Percentiles rank a stretch among this genome's conserved stretches.
Evolutionary conservation across 202 grass and related monocot species (phyloP).

Genomic region (Dendrocalamus latiflorus): DNA sequence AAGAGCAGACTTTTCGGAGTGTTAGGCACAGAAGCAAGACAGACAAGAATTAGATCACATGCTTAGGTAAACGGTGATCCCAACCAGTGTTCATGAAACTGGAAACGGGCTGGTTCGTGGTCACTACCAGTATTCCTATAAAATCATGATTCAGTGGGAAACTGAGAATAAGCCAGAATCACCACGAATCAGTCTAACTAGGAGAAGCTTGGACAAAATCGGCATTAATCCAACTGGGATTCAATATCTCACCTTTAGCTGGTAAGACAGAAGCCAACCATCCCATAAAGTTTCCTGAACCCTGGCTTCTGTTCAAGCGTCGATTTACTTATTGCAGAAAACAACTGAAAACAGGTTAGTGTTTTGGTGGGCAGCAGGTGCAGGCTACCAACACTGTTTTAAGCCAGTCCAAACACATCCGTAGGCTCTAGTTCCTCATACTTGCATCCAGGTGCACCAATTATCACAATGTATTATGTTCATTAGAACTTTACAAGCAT

Average conservation of each 20-base stretch:
- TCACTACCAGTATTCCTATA: background rate
- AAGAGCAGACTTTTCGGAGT: background rate
- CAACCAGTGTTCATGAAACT: slow-evolving; percentile 8
- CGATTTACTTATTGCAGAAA: slow-evolving; percentile 22
- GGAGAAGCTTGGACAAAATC: background rate
- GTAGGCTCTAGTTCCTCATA: background rate
- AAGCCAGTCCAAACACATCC: background rate
- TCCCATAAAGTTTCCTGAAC: background rate
- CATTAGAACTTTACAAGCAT: slow-evolving; percentile 6
- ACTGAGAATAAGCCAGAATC: slow-evolving; percentile 17
- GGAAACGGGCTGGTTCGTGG: background rate
- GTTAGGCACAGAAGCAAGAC: slow-evolving; percentile 10
- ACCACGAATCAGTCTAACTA: background rate
- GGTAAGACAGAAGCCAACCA: background rate
- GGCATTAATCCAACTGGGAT: background rate
- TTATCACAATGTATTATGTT: background rate
- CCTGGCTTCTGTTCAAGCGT: background rate
- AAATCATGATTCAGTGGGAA: background rate
- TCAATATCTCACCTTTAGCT: background rate
- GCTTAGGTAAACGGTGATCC: background rate
- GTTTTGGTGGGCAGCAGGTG: background rate
- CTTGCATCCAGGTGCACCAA: background rate
- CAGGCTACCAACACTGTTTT: background rate
- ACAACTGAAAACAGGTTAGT: slow-evolving; percentile 9
- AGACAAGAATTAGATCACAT: background rate